Percentiles rank a stretch among this genome's conserved stretches.
Evolutionary conservation across 2,329 filamentous ascomycete species (phyloP).

Genomic region (Lanzia echinophila): DNA sequence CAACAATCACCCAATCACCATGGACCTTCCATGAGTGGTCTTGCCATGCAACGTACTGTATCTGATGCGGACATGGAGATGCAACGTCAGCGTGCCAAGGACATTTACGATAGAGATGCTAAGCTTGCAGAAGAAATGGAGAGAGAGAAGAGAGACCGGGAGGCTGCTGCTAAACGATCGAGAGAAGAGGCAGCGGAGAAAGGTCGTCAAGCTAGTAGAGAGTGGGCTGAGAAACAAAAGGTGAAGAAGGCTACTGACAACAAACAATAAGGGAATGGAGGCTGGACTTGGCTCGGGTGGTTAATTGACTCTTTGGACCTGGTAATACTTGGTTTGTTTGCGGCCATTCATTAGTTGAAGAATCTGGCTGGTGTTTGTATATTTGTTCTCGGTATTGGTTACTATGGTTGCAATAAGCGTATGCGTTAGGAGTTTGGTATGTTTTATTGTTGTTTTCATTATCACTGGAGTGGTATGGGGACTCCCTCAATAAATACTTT

Average conservation of each 20-base stretch:
- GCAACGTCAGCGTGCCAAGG: slow-evolving; percentile 46
- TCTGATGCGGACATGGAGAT: slow-evolving; percentile 45
- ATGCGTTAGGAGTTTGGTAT: background rate
- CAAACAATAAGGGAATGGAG: slow-evolving; percentile 20
- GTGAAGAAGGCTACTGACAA: slow-evolving; percentile 22
- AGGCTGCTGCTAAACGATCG: slow-evolving; percentile 46
- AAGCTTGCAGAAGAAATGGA: slow-evolving; percentile 41
- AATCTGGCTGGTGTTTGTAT: background rate
- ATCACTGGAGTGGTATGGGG: too few relatives aligned
- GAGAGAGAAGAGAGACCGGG: slow-evolving; percentile 47
- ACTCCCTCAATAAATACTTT: too few relatives aligned
- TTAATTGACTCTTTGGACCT: slow-evolving; percentile 19
- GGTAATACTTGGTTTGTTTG: background rate
- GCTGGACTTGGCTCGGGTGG: slow-evolving; percentile 24
- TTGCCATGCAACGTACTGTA: slow-evolving; percentile 37
- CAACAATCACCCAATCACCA: slow-evolving; percentile 19
- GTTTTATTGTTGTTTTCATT: background rate
- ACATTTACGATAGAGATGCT: slow-evolving; percentile 49
- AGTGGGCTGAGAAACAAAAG: slow-evolving; percentile 54
- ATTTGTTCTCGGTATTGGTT: background rate
- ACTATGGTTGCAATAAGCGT: background rate
- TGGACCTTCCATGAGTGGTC: slow-evolving; percentile 22
- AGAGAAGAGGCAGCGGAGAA: slow-evolving; percentile 55
- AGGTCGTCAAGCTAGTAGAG: slow-evolving; percentile 50
- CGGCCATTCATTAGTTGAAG: too few relatives aligned